Percentiles rank a stretch among this genome's conserved stretches.
These are phyloP conservation scores for Candida khao-thaluensis DNA, from an alignment of 805 yeast genomes.

Conservation along the genomic window DNA sequence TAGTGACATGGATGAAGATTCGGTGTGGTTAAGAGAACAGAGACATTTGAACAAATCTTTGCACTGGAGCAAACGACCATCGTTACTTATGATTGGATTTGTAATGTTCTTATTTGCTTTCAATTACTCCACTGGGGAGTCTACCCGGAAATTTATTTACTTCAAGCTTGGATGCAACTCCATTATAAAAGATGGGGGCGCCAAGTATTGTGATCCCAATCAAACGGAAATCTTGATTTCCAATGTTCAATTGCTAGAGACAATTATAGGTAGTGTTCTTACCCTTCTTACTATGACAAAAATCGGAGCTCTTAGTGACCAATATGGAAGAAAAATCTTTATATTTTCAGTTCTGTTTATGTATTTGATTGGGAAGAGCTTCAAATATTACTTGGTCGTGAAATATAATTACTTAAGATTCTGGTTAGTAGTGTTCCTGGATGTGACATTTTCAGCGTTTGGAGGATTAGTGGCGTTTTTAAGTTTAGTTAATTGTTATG, in stretches of 20 bases:
- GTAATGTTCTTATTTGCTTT: constrained; percentile 44
- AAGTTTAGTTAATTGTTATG: constrained; percentile 64
- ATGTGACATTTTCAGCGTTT: constrained; percentile 48
- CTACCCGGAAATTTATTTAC: constrained; percentile 41
- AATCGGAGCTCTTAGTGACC: constrained; percentile 37
- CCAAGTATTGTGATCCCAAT: constrained; percentile 28
- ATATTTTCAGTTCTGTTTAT: constrained; percentile 20
- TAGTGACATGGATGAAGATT: constrained; percentile 39
- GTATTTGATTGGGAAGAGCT: constrained; percentile 22
- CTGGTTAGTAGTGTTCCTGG: constrained; percentile 40
- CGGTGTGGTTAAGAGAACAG: constrained; percentile 50
- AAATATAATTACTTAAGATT: constrained; percentile 30
- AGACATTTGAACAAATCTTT: constrained; percentile 41
- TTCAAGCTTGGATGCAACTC: constrained; percentile 31
- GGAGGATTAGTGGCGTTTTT: constrained; percentile 63
- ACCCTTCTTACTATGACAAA: constrained; percentile 58
- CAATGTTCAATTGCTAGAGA: constrained; percentile 44
- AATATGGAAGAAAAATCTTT: constrained; percentile 35
- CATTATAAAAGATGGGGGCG: constrained; percentile 14
- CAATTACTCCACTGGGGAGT: constrained; percentile 35
- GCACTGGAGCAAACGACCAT: constrained; percentile 59
- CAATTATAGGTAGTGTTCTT: constrained; percentile 43
- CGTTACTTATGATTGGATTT: constrained; percentile 48
- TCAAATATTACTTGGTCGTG: constrained; percentile 26
- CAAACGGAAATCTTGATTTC: constrained; percentile 44